Evolutionary conservation across 2,329 filamentous ascomycete species (phyloP), one percentile per base, ranked within the genome.

Genomic region (Cordyceps javanica): DNA sequence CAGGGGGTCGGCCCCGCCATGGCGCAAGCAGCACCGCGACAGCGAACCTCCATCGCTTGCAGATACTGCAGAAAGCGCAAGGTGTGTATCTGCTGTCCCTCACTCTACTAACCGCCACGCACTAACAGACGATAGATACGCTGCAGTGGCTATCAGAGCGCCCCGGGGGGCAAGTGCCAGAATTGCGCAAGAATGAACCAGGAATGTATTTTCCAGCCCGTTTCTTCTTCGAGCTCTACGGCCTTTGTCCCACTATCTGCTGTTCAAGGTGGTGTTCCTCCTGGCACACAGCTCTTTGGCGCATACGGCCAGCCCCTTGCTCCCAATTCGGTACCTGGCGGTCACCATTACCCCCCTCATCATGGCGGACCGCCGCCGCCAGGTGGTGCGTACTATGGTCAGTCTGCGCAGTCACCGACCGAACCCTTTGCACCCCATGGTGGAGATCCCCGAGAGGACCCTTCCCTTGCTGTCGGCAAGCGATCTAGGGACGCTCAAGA

Each of bases 151-250:
- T 83, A 83, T 61, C 77, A 81, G 59, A 82, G 80, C 60, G 81
- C 79, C 0, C 78, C 79, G 0, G 81, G 81, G 21, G 82, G 81
- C 11, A 82, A 83, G 62, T 85, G 82, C 62, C 77, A 81, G 56
- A 85, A 84, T 63, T 85, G 82, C 63, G 80, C 81, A 39, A 81
- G 82, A 61, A 82, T 83, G 71, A 81, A 82, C 50, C 82, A 84
- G 62, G 81, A 85, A 60, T 85, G 82, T 60, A 76, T 84, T 14
- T 84, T 85, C 59, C 81, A 84, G 64, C 82, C 81, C 0, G 82
- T 84, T 1, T 82, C 79, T 4, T 80, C 77, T 0, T 78, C 79
- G 11, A 77, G 77, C 39, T 79, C 79, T 5, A 81, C 81, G 1
- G 81, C 81, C 1, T 84, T 84, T 61, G 80, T 84, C 14, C 81